Conservation (phyloP, 208 protist species). For the Crithidia expoeki region DNA sequence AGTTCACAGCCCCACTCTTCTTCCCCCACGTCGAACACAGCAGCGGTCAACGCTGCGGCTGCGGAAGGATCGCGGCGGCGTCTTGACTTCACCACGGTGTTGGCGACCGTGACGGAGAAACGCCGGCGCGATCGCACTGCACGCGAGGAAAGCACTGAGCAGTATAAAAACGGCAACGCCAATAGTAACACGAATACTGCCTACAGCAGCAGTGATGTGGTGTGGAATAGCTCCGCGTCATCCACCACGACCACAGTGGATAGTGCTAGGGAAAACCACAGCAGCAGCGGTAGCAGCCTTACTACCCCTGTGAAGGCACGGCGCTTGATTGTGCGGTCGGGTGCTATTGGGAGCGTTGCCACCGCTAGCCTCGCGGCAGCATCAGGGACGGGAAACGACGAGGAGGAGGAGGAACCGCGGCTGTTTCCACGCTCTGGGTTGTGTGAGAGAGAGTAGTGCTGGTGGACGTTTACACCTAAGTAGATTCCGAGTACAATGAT, state of each 20-base stretch:
- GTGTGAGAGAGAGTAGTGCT: slow-evolving; percentile 5
- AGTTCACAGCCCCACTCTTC: not conserved
- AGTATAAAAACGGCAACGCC: not conserved
- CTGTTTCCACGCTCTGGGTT: slow-evolving; percentile 15
- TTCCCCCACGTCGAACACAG: not conserved
- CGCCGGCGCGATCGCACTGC: slow-evolving; percentile 36
- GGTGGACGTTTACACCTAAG: too few relatives aligned
- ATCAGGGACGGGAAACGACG: slow-evolving; percentile 3
- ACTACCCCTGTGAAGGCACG: slow-evolving; percentile 5
- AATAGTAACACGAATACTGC: not conserved
- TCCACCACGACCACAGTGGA: not conserved
- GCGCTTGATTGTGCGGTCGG: slow-evolving; percentile 23
- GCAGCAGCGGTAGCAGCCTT: not conserved
- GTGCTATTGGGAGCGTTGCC: slow-evolving; percentile 23
- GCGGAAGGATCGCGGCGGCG: slow-evolving; percentile 18
- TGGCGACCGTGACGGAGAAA: slow-evolving; percentile 48
- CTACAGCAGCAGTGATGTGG: not conserved
- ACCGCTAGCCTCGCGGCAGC: slow-evolving; percentile 8
- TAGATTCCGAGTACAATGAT: too few relatives aligned
- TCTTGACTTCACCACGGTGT: slow-evolving; percentile 42
- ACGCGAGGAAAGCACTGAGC: slow-evolving; percentile 7
- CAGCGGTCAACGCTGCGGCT: too few relatives aligned
- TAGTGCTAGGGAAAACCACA: slow-evolving; percentile 18
- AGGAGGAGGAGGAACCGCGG: slow-evolving; percentile 35
- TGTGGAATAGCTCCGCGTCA: too few relatives aligned